phyloP scores from a whole-genome alignment of 2,329 filamentous ascomycete species.

The Paecilomyces sp. region DNA sequence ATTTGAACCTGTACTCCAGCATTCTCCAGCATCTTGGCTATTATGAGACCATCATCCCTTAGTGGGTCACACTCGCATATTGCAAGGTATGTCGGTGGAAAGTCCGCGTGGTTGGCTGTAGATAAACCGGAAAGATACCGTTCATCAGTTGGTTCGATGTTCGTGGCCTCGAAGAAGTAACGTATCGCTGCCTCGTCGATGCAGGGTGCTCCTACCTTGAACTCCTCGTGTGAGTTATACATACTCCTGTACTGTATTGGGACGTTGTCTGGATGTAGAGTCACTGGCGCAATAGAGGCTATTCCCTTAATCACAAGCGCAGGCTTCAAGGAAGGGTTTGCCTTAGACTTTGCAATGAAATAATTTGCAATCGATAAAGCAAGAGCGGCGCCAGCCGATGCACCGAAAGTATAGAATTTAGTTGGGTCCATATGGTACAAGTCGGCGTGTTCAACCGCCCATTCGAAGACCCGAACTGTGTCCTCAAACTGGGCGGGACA shows the following conservation, averaged over 20 bases:
- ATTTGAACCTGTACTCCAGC: background rate
- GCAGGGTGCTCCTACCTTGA: background rate
- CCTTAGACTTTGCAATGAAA: background rate
- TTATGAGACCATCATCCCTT: background rate
- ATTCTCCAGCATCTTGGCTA: background rate
- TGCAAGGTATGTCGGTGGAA: background rate
- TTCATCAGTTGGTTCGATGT: background rate
- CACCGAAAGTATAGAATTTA: background rate
- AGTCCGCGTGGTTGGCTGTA: background rate
- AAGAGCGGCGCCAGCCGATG: background rate
- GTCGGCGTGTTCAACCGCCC: constrained; percentile 13
- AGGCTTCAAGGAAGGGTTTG: background rate
- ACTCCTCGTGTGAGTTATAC: background rate
- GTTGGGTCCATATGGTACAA: background rate
- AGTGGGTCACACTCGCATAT: background rate
- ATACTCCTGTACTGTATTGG: background rate
- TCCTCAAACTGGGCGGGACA: constrained; percentile 46
- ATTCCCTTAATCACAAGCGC: background rate
- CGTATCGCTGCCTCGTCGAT: background rate
- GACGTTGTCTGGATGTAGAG: background rate
- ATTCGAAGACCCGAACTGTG: constrained; percentile 39
- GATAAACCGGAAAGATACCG: background rate
- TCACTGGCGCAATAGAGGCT: background rate
- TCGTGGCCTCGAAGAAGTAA: background rate
- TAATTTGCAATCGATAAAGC: background rate